A percentile compares a stretch with the other conserved stretches of the same genome.
These are phyloP conservation scores for Cucumis melo DNA, from an alignment of 306 rosid species.

Conservation along the genomic window DNA sequence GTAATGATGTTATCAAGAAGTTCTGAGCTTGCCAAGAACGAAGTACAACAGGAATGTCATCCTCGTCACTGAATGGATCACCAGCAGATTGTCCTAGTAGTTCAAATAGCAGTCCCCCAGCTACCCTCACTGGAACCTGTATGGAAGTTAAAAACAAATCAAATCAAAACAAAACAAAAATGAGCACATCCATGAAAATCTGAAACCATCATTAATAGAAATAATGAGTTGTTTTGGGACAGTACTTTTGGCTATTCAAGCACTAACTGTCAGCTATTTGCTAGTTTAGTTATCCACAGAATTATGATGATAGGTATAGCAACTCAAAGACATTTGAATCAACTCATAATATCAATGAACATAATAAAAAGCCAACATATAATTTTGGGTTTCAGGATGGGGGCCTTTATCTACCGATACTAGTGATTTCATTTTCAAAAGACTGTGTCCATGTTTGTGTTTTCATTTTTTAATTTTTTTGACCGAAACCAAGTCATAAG, in stretches of 20 bases:
- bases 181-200: background rate
- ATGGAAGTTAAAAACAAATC: background rate
- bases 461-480: too few species aligned
- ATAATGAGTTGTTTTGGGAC: background rate
- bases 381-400: background rate
- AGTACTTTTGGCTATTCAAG: background rate
- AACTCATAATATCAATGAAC: background rate
- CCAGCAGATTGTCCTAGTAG: constrained; percentile 92
- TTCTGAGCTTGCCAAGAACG: constrained; percentile 95
- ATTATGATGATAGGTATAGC: background rate
- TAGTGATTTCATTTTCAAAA: background rate
- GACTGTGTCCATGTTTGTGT: background rate
- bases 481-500: too few species aligned
- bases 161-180: background rate
- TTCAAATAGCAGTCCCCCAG: constrained; percentile 89
- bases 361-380: background rate
- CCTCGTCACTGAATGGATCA: constrained; percentile 71
- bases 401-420: background rate
- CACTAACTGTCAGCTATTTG: background rate
- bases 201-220: background rate
- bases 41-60: constrained; percentile 84
- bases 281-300: background rate
- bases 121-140: constrained; percentile 94
- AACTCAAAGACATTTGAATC: background rate
- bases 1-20: constrained; percentile 70